Evolutionary conservation across 164 flowering plant genomes (phyloP).

Genomic region (Piper longum): DNA sequence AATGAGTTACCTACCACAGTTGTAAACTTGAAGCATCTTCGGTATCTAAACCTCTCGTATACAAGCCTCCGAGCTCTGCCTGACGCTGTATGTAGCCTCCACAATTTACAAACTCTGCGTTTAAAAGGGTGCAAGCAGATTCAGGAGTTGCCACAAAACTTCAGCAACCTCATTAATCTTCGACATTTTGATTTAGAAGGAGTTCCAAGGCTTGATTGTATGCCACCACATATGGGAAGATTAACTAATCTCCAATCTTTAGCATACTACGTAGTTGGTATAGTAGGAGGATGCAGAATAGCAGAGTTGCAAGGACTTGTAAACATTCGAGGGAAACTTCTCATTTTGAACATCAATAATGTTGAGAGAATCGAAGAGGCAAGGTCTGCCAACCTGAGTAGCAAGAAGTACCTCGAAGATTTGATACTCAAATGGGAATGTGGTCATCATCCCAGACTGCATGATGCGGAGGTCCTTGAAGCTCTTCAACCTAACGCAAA

Average conservation of each 20-base stretch:
- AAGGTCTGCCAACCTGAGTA: not conserved
- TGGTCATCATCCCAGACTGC: too few species aligned
- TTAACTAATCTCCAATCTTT: conserved; percentile 3
- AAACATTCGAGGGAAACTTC: conserved; percentile 3
- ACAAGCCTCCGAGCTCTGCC: not conserved
- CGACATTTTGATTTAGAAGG: conserved; percentile 4
- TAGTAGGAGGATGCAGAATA: not conserved
- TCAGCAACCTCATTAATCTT: conserved; percentile 2
- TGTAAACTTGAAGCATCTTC: conserved; percentile 2
- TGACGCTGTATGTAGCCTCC: not conserved
- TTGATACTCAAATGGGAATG: conserved; percentile 3
- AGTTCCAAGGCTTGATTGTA: not conserved
- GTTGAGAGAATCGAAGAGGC: not conserved
- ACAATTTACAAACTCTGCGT: conserved; percentile 4
- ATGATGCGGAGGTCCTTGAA: conserved; percentile 2
- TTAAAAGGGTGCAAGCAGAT: not conserved
- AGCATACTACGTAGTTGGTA: conserved; percentile 4
- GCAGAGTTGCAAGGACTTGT: conserved; percentile 1
- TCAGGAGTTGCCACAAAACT: not conserved
- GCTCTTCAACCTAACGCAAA: conserved; percentile 1
- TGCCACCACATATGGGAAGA: conserved; percentile 1
- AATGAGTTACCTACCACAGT: conserved; percentile 3
- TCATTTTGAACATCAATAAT: conserved; percentile 5
- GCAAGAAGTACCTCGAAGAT: conserved; percentile 2
- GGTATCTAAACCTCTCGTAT: conserved; percentile 2